Conservation (phyloP, 2,329 filamentous ascomycete species). For the Colletotrichum aenigma region DNA sequence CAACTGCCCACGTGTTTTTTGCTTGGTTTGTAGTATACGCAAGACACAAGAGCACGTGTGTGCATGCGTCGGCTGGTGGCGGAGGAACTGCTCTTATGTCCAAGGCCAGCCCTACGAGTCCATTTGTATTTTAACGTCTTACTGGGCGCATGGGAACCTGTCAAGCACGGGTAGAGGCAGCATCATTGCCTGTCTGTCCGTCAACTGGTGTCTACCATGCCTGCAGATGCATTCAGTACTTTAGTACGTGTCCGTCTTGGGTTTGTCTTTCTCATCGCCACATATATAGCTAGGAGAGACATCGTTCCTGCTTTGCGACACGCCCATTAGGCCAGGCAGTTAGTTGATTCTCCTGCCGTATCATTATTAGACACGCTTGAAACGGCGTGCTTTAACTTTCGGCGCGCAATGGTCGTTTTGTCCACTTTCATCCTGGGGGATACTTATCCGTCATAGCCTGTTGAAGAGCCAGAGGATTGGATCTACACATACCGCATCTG, state of each 20-base stretch:
- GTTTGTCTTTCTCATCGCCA: not conserved
- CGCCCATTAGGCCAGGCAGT: not conserved
- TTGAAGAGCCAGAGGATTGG: not conserved
- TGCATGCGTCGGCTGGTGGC: not conserved
- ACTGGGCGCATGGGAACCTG: not conserved
- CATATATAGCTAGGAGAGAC: not conserved
- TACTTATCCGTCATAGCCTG: not conserved
- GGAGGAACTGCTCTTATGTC: not conserved
- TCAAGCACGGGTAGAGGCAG: not conserved
- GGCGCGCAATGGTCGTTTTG: not conserved
- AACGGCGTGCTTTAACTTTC: not conserved
- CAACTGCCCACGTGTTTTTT: not conserved
- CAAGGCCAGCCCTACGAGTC: slow-evolving; percentile 5
- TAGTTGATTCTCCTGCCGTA: not conserved
- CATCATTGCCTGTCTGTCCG: not conserved
- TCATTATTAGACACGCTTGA: not conserved
- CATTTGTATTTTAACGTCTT: not conserved
- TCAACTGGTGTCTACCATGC: not conserved
- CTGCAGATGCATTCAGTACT: not conserved
- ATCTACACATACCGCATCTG: not conserved
- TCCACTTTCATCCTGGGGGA: not conserved
- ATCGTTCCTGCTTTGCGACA: not conserved
- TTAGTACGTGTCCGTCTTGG: not conserved
- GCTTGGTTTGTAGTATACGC: not conserved
- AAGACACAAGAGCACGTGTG: not conserved